A percentile compares a stretch with the other conserved stretches of the same genome.
phyloP scores from a whole-genome alignment of 1,284 basidiomycete genomes.

The Peniophora sp. region DNA sequence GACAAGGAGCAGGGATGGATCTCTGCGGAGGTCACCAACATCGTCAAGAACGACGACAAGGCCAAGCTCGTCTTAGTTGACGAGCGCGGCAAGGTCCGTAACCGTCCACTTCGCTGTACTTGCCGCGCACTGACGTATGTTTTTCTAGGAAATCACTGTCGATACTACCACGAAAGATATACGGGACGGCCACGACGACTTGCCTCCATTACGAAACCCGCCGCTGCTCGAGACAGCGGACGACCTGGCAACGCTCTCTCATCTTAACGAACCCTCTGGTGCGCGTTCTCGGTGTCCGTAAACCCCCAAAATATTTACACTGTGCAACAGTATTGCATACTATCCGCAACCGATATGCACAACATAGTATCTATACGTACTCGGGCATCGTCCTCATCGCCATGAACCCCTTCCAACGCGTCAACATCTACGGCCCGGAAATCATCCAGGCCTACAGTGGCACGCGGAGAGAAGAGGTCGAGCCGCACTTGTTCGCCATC shows the following conservation, averaged over 20 bases:
- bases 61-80: constrained; percentile 78
- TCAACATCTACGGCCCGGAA: constrained; percentile 89
- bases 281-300: constrained; percentile 15
- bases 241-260: constrained; percentile 95
- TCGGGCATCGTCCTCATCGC: constrained; percentile 98
- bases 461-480: constrained; percentile 86
- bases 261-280: constrained; percentile 98
- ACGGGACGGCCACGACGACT: constrained; percentile 61
- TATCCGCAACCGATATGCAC: constrained; percentile 93
- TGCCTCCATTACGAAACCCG: constrained; percentile 95
- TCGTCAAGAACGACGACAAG: constrained; percentile 56
- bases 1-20: constrained; percentile 93
- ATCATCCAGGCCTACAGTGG: constrained; percentile 98
- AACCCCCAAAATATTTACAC: not conserved
- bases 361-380: constrained; percentile 98
- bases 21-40: constrained; percentile 73
- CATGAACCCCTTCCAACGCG: constrained; percentile 95
- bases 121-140: not conserved
- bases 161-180: constrained; percentile 76
- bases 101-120: not conserved
- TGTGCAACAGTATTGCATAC: constrained; percentile 79
- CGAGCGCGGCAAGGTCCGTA: constrained; percentile 76
- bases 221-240: constrained; percentile 95
- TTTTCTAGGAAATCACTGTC: constrained; percentile 60
- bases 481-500: constrained; percentile 98